These are phyloP conservation scores for Phytophthora constricta DNA, from an alignment of 352 stramenopile genomes.

Conservation along the genomic window DNA sequence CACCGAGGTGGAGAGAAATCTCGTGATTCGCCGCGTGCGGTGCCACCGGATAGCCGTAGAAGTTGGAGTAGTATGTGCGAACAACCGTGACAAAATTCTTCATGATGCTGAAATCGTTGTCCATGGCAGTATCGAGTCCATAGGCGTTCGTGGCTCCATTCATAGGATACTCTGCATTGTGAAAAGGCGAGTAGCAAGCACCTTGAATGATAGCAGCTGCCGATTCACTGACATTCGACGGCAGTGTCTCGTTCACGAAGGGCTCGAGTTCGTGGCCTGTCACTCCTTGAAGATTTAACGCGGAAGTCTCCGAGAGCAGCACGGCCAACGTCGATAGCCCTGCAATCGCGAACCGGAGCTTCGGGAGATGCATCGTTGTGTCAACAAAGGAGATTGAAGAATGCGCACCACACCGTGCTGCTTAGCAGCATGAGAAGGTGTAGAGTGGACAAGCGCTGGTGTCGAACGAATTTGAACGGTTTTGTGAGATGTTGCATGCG, in stretches of 20 bases:
- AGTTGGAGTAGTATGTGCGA: constrained; percentile 84
- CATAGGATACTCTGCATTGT: constrained; percentile 76
- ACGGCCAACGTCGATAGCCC: constrained; percentile 8
- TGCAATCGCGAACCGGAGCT: constrained; percentile 2
- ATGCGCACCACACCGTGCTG: not conserved
- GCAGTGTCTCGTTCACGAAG: constrained; percentile 15
- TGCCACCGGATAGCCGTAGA: constrained; percentile 58
- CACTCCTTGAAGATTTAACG: constrained; percentile 30
- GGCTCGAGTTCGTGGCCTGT: constrained; percentile 23
- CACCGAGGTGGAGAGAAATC: constrained; percentile 71
- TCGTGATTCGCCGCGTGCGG: constrained; percentile 47
- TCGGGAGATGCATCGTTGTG: constrained; percentile 28
- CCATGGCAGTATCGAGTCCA: constrained; percentile 58
- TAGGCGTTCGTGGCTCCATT: constrained; percentile 32
- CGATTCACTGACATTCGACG: constrained; percentile 6
- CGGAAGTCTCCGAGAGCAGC: constrained; percentile 14
- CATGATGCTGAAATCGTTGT: constrained; percentile 75
- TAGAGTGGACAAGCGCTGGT: too few relatives aligned
- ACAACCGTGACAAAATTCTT: constrained; percentile 61
- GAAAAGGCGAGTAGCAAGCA: constrained; percentile 81
- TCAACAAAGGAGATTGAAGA: constrained; percentile 14
- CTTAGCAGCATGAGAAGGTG: constrained; percentile 4
- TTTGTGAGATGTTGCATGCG: not conserved
- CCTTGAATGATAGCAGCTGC: constrained; percentile 39
- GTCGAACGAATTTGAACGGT: not conserved